A percentile compares a stretch with the other conserved stretches of the same genome.
phyloP scores from a whole-genome alignment of 257 asterid species.

The Solanum paucissectum region DNA sequence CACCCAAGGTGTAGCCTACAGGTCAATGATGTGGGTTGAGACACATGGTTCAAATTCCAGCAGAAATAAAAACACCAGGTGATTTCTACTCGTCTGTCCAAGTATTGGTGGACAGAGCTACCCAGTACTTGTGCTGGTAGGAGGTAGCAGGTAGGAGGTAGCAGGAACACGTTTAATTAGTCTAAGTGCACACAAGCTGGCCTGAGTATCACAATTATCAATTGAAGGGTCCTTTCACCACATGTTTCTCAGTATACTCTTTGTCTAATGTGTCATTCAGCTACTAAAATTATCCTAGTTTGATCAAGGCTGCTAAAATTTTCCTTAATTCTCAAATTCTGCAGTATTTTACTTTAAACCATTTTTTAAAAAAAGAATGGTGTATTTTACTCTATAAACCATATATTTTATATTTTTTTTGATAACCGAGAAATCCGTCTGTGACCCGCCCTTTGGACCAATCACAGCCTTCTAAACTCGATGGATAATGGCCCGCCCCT shows the following conservation, averaged over 20 bases:
- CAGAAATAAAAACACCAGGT: background rate
- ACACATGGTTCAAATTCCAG: background rate
- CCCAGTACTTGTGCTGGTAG: background rate
- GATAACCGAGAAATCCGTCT: too few relatives aligned
- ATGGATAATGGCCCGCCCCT: too few relatives aligned
- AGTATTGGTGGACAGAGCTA: background rate
- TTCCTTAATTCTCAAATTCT: background rate
- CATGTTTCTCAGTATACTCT: background rate
- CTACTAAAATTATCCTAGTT: background rate
- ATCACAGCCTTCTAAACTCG: too few relatives aligned
- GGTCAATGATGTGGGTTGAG: background rate
- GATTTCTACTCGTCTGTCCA: background rate
- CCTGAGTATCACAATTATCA: background rate
- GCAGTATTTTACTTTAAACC: background rate
- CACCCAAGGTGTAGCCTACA: background rate
- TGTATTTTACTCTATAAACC: background rate
- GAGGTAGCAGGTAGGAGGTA: background rate
- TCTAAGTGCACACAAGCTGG: background rate
- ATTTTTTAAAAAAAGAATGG: background rate
- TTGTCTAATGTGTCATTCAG: background rate
- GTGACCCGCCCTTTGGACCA: too few relatives aligned
- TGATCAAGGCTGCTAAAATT: background rate
- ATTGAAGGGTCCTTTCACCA: background rate
- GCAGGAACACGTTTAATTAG: background rate
- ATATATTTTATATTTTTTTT: background rate